A percentile compares a stretch with the other conserved stretches of the same genome.
phyloP scores from a whole-genome alignment of 2,329 filamentous ascomycete genomes.

The Aspergillus flavus region DNA sequence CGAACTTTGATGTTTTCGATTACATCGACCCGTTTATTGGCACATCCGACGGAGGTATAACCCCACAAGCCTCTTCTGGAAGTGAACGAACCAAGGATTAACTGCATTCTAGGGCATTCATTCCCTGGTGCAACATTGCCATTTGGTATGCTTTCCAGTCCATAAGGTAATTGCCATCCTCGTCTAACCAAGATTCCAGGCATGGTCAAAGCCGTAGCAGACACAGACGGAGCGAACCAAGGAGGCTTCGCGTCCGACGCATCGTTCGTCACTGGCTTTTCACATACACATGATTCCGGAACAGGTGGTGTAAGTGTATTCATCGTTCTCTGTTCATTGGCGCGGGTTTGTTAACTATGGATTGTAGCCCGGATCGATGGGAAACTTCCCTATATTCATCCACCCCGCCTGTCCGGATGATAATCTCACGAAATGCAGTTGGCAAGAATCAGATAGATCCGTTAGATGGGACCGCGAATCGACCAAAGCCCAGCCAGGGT shows the following conservation, averaged over 20 bases:
- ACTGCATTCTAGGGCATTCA: no score
- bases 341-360: neutral
- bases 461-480: neutral
- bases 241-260: neutral
- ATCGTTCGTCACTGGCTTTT: neutral
- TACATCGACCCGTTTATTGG: no score
- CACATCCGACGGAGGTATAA: no score
- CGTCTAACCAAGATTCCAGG: no score
- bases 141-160: no score
- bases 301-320: neutral
- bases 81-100: no score
- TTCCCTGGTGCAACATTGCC: no score
- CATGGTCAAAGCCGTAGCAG: no score
- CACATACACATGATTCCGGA: neutral
- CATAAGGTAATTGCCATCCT: no score
- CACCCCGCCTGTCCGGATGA: neutral
- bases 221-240: neutral
- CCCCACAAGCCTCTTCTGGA: no score
- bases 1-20: no score
- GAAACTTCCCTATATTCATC: neutral
- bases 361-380: neutral
- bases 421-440: neutral
- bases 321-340: neutral
- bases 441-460: neutral
- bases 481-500: neutral